Evolutionary conservation across 306 rosid genomes (phyloP), one percentile per base, ranked within the genome.

Genomic region (Chamaecrista fasciculata): DNA sequence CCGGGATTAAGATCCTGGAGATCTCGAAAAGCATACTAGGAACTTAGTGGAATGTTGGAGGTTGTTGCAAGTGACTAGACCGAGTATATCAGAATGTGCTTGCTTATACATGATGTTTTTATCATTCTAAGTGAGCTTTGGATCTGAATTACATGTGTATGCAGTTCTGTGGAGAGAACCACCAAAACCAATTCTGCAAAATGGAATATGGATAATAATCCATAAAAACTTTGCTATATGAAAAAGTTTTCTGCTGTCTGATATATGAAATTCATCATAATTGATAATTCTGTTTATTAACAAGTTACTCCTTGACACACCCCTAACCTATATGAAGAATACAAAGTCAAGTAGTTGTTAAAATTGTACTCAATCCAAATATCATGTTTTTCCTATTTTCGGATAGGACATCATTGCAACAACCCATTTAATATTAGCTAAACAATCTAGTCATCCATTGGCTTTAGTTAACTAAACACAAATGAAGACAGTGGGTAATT

Each of bases 291-390:
- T 26, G 28, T 70, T 43, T n/a, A 10, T 21, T 43, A 25, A 24
- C 10, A 18, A 24, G 69, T 24, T 63, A 25, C 53, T 40, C 36
- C 2, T 8, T 42, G 25, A 43, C 53, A 24, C 12, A 4, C 2
- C n/a, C 20, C 19, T 31, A 10, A 44, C 28, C 14, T 21, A 18
- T 58, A 53, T 67, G 55, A 57, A 12, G 5, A 6, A 1, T 36
- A 19, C n/a, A 18, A 48, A 48, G 43, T 23, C 49, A 5, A 11
- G 26, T 31, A 14, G 34, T 37, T 19, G 31, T 5, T 29, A 29
- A n/a, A 31, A 37, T 62, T 65, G 62, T 66, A 33, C 65, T 31
- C 19, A 61, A 18, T 33, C 57, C 8, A 33, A 56, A 50, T 11
- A 11, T 10, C 33, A 18, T 44, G 12, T 3, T 69, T 12, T 8